Conservation (phyloP, 768 basidiomycete genomes). For the Nidula microcarpa region DNA sequence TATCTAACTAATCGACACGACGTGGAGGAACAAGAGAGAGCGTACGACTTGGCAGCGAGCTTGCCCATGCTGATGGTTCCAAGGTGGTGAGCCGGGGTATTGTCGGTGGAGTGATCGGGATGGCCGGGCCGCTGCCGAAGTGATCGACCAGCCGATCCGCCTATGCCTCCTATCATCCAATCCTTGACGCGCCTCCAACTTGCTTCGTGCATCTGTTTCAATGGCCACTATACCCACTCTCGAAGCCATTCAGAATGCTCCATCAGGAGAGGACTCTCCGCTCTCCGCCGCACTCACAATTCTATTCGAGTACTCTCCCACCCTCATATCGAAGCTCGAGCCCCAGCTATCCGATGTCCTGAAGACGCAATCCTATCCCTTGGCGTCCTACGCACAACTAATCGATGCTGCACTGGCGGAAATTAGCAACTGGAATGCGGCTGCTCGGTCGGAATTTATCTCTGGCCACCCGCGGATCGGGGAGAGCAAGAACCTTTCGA, state of each 20-base stretch:
- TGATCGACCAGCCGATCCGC: not conserved
- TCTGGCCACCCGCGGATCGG: slow-evolving; percentile 89
- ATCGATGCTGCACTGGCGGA: slow-evolving; percentile 49
- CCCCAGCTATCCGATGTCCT: slow-evolving; percentile 42
- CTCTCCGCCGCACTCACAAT: slow-evolving; percentile 27
- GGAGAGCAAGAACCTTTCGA: slow-evolving; percentile 71
- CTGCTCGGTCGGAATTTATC: slow-evolving; percentile 61
- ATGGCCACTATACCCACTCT: slow-evolving; percentile 25
- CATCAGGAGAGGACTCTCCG: slow-evolving; percentile 29
- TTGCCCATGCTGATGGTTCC: too few relatives aligned
- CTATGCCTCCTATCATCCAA: too few relatives aligned
- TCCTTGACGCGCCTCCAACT: too few relatives aligned
- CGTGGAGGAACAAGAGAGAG: slow-evolving; percentile 1
- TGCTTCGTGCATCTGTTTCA: too few relatives aligned
- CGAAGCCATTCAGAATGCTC: slow-evolving; percentile 22
- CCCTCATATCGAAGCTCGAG: slow-evolving; percentile 48
- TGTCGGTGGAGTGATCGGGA: not conserved
- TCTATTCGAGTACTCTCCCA: slow-evolving; percentile 65
- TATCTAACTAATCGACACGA: slow-evolving; percentile 8
- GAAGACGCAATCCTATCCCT: slow-evolving; percentile 10
- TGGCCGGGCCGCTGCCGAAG: not conserved
- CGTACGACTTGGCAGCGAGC: not conserved
- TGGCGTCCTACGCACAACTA: slow-evolving; percentile 47
- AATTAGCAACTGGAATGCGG: slow-evolving; percentile 50
- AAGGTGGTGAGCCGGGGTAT: not conserved